Conservation (phyloP, 805 yeast genomes). For the Kodamaea hsintzibuensis region DNA sequence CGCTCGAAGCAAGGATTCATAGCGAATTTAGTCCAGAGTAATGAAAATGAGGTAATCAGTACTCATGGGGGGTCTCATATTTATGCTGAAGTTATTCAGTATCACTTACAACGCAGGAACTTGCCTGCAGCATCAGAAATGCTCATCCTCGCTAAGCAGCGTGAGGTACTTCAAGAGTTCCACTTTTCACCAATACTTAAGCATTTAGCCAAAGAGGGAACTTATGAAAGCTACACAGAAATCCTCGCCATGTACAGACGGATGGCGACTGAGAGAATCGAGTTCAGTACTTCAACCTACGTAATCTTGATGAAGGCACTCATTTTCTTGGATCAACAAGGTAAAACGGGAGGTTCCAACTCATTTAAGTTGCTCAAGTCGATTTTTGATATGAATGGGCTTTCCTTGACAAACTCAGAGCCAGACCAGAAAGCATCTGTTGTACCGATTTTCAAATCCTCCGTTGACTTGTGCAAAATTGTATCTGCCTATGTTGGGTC, state of each 20-base stretch:
- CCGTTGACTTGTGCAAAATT: conserved; percentile 25
- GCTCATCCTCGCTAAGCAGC: conserved; percentile 18
- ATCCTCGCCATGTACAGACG: conserved; percentile 33
- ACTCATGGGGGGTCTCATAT: conserved; percentile 6
- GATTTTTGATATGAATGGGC: conserved; percentile 34
- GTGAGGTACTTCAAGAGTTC: conserved; percentile 22
- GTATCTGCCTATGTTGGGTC: conserved; percentile 25
- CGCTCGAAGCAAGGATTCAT: conserved; percentile 14
- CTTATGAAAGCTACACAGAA: conserved; percentile 21
- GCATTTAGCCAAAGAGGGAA: conserved; percentile 17
- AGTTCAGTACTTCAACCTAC: conserved; percentile 30
- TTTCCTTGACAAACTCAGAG: conserved; percentile 12
- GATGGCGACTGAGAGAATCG: conserved; percentile 30
- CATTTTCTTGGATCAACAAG: conserved; percentile 22
- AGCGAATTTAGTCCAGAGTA: conserved; percentile 10
- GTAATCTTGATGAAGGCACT: conserved; percentile 32
- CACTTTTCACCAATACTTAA: conserved; percentile 33
- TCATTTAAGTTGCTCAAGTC: conserved; percentile 28
- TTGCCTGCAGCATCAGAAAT: conserved; percentile 21
- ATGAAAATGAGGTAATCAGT: conserved; percentile 14
- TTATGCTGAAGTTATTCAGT: conserved; percentile 28
- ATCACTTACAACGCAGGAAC: conserved; percentile 17
- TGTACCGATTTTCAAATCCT: conserved; percentile 9
- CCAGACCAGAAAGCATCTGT: not conserved
- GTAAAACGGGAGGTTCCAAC: conserved; percentile 27